A percentile compares a stretch with the other conserved stretches of the same genome.
Conservation (phyloP, 164 flowering plant species). For the Magnolia officinalis region DNA sequence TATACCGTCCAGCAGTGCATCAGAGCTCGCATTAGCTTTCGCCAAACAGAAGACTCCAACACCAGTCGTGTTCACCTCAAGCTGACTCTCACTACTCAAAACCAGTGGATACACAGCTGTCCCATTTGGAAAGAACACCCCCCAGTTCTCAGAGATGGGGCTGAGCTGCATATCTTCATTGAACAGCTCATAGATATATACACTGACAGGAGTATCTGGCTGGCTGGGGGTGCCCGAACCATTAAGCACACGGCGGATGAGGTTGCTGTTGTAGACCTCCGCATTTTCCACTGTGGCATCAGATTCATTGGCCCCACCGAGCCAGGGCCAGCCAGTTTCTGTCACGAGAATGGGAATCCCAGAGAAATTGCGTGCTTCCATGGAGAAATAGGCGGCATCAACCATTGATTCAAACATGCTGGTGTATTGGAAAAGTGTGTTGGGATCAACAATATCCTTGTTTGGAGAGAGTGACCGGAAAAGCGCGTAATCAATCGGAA, state of each 20-base stretch:
- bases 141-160: conserved; percentile 72
- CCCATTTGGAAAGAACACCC: conserved; percentile 57
- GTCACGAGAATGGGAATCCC: conserved; percentile 74
- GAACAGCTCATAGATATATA: conserved; percentile 76
- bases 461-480: conserved; percentile 56
- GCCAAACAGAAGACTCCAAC: conserved; percentile 55
- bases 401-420: conserved; percentile 98
- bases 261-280: conserved; percentile 51
- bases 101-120: conserved; percentile 48
- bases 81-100: conserved; percentile 24
- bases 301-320: conserved; percentile 73
- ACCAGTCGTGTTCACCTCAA: conserved; percentile 45
- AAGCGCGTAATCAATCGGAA: conserved; percentile 88
- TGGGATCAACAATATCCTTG: conserved; percentile 91
- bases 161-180: conserved; percentile 68
- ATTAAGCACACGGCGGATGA: conserved; percentile 49
- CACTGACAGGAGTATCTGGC: conserved; percentile 50
- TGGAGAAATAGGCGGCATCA: conserved; percentile 86
- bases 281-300: conserved; percentile 83
- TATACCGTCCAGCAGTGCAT: conserved; percentile 53
- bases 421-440: conserved; percentile 73
- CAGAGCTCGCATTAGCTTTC: conserved; percentile 45
- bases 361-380: conserved; percentile 62
- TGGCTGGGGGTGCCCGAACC: conserved; percentile 75
- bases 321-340: conserved; percentile 93